Base-by-base conservation (phyloP, 768 basidiomycete genomes). In the Trametes punicea region DNA sequence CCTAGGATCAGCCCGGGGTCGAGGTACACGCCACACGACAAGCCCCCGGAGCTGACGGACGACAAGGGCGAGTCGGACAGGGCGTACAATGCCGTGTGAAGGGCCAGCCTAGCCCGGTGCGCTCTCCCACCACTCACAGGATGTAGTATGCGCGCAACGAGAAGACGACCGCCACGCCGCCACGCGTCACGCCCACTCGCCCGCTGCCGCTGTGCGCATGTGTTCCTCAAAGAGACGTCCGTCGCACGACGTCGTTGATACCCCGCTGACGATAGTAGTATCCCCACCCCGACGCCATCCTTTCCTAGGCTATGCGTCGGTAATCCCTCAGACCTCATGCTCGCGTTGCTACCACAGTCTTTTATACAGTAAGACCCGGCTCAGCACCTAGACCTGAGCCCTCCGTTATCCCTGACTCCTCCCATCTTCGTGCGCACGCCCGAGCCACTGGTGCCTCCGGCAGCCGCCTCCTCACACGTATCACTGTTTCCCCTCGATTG, bases 31-130 rank as follows among this genome's bases (percentile, higher is more conserved):
- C 16, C 46, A 33, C 46, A 41, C 15, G 47, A 55, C 48, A 59
- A 61, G 45, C 36, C 46, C 6, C 30, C n/a, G 18, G 51, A 52
- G 25, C 57, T 58, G 33, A 40, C 44, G 31, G 46, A 44, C 31
- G 39, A 53, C 27, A 51, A 34, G 27, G 27, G 29, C 26, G 42
- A 44, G 23, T 33, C 48, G n/a, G 44, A 51, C 36, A 8, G 20
- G 29, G n/a, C 36, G 30, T 51, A 30, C 52, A 23, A 38, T 34
- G 58, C 58, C 21, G 58, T 59, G 6, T 55, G 42, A 55, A 13
- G 6, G 34, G n/a, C 34, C 31, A n/a, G 13, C n/a, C 42, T 13
- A 4, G 9, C 11, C 9, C 15, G 10, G 27, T 18, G 10, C 18
- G 13, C 15, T 7, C 30, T n/a, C n/a, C n/a, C n/a, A n/a, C n/a